Evolutionary conservation across 257 asterid species (phyloP), one percentile per base, ranked within the genome.

Genomic region (Forsythia viridissima): DNA sequence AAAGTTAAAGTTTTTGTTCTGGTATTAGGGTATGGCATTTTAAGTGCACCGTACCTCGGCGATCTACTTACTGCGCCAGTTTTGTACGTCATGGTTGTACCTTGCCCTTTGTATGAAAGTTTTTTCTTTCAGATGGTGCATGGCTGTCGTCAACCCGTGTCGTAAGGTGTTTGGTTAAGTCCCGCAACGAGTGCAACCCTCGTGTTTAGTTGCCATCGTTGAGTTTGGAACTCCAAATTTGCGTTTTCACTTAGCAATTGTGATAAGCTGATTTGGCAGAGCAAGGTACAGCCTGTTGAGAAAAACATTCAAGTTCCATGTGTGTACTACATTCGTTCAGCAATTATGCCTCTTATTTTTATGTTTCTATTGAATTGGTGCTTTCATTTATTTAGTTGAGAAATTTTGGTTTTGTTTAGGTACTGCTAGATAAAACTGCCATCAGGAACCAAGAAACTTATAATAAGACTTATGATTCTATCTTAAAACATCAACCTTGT

Each of bases 361-460:
- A 0, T 68, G 63, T 44, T 46, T 6, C 66, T 57, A 40, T 43
- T 30, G 37, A 43, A 10, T 36, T 24, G 20, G 43, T 76, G 21
- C 15, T 68, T 79, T 34, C 11, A 44, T 34, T 67, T 36, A 65
- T 40, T 43, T 61, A 20, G 38, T 61, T 8, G 39, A 20, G 38
- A 24, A 61, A 61, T 43, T 43, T 18, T 66, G 67, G 42, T 24
- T 57, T 8, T 51, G 24, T 76, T 63, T 79, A 88, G 97, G 87
- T 90, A 84, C 71, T 89, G 94, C 46, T 93, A 91, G 87, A 78
- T 94, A 57, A 88, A 88, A 82, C 84, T 94, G 76, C 97, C 97
- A 16, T 94, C 97, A 0, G 91, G 94, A 12, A 89, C 79, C 67
- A 92, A 90, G 89, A 92, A 86, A 80, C 76, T 86, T 87, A 87